phyloP scores from a whole-genome alignment of 768 basidiomycete genomes.

The Tulasnella calospora region DNA sequence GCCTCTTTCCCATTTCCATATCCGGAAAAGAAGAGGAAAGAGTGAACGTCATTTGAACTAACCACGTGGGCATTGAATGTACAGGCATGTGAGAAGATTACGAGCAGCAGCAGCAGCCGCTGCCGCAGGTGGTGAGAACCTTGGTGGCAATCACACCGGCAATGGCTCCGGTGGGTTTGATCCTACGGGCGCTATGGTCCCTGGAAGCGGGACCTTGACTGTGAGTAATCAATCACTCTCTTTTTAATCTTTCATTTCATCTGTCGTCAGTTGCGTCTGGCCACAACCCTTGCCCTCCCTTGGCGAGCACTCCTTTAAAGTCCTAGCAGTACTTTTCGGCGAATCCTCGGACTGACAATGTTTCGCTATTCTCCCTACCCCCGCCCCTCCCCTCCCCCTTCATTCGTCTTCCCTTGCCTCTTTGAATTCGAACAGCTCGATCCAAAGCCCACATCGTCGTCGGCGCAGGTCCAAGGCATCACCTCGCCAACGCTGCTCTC shows the following conservation, averaged over 20 bases:
- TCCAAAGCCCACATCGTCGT: not conserved
- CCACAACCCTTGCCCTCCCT: too few species aligned
- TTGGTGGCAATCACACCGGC: not conserved
- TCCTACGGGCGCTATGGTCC: not conserved
- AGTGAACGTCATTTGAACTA: not conserved
- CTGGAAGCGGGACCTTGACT: conserved; percentile 9
- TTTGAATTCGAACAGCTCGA: not conserved
- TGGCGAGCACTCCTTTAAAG: not conserved
- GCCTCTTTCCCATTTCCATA: not conserved
- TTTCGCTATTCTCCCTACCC: not conserved
- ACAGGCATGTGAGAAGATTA: not conserved
- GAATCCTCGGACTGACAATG: not conserved
- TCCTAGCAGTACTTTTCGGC: not conserved
- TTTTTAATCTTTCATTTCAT: not conserved
- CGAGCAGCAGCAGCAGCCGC: not conserved
- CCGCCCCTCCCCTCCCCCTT: not conserved
- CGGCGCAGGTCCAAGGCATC: not conserved
- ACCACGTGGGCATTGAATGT: not conserved
- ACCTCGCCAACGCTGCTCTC: not conserved
- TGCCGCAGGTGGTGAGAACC: not conserved
- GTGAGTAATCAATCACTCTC: not conserved
- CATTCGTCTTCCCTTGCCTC: not conserved
- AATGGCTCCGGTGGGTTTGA: not conserved
- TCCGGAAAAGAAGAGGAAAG: not conserved
- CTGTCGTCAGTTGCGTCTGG: too few species aligned